Evolutionary conservation across 306 rosid species (phyloP), one percentile per base, ranked within the genome.

Genomic region (Echinosophora koreensis): DNA sequence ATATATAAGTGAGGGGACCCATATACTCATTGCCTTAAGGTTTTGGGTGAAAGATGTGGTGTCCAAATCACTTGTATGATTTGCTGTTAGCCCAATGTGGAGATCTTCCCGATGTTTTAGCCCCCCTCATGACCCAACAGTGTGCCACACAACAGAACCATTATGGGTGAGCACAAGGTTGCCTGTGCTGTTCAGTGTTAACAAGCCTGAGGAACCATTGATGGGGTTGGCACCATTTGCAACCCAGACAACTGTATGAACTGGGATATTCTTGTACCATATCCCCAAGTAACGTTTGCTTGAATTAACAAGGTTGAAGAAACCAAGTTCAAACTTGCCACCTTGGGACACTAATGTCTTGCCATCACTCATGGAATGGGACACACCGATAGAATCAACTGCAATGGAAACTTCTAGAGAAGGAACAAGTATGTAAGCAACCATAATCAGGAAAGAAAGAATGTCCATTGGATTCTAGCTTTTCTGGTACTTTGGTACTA

Each of bases 281-380:
- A 76, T 81, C n/a, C n/a, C n/a, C n/a, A n/a, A 22, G 72, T 77
- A 82, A 59, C 42, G 69, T 46, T 65, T 76, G 0, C 39, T 12
- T 6, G 78, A 69, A 2, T 13, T 35, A 4, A 70, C 82, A 0
- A 75, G 85, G 16, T 65, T 82, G 82, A 82, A 82, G 46, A 82
- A 77, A 6, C 82, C 85, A 16, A 82, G 75, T 15, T 70, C 82
- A 39, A 54, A 82, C 0, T 1, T 41, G 71, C 79, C 70, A 54
- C 5, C 17, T 44, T 14, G 59, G 35, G 80, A 81, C 15, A 76
- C 85, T 28, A 82, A 32, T 55, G 81, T 76, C 12, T 7, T 4
- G 14, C 4, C 81, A 17, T 81, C 67, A 3, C 18, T 8, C 4
- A 66, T 9, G 55, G 66, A 35, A 3, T 55, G 57, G 8, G 70